These are phyloP conservation scores for Nakataea oryzae DNA, from an alignment of 2,329 filamentous ascomycete species.

Conservation along the genomic window DNA sequence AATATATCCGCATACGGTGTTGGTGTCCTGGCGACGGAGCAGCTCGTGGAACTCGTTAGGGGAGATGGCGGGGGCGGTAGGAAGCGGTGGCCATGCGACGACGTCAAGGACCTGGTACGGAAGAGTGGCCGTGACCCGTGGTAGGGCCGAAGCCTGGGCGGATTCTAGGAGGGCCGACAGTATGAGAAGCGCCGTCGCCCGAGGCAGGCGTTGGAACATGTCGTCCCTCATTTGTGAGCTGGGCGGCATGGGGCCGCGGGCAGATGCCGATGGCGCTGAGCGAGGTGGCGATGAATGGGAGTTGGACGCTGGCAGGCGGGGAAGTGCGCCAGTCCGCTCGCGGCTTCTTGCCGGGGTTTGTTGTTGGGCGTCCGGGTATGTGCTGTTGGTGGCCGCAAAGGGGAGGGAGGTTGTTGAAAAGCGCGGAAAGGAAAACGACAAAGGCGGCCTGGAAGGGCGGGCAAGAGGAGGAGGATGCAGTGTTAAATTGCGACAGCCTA, in stretches of 20 bases:
- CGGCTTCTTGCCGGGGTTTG: not conserved
- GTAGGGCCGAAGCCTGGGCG: slow-evolving; percentile 14
- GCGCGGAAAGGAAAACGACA: not conserved
- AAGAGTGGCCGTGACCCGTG: slow-evolving; percentile 14
- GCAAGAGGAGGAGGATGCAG: not conserved
- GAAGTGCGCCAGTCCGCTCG: not conserved
- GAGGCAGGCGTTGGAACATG: slow-evolving; percentile 17
- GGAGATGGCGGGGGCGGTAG: slow-evolving; percentile 28
- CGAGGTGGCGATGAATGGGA: not conserved
- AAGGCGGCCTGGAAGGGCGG: not conserved
- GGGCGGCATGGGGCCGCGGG: not conserved
- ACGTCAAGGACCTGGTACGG: slow-evolving; percentile 19
- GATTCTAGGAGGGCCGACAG: slow-evolving; percentile 15
- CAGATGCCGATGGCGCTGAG: not conserved
- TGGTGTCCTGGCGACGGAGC: slow-evolving; percentile 28
- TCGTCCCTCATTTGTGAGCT: slow-evolving; percentile 6
- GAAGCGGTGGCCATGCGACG: slow-evolving; percentile 19
- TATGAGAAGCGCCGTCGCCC: slow-evolving; percentile 18
- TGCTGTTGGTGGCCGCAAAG: not conserved
- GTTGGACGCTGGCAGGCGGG: not conserved
- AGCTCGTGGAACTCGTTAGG: slow-evolving; percentile 23
- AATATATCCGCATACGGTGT: slow-evolving; percentile 49
- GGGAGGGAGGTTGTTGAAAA: not conserved
- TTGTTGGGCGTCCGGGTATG: not conserved
- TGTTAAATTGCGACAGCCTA: not conserved